These are phyloP conservation scores for Trichoderma virens DNA, from an alignment of 495 filamentous ascomycete genomes.

Conservation along the genomic window DNA sequence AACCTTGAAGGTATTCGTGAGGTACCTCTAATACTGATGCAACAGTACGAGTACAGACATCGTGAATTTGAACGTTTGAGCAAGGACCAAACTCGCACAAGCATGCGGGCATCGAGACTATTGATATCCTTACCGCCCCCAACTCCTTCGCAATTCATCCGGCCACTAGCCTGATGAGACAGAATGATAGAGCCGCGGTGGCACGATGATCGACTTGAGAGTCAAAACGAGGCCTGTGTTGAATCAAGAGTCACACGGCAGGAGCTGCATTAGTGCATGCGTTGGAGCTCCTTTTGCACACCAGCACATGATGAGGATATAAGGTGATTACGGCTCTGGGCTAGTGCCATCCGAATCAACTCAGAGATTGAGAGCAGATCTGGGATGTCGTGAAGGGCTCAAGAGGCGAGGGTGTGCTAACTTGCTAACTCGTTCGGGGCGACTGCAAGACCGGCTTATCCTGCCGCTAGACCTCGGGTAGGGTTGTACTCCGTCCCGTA, in stretches of 20 bases:
- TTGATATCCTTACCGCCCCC: no score
- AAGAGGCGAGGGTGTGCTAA: background rate
- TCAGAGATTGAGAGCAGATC: background rate
- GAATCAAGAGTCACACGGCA: slow-evolving; percentile 2
- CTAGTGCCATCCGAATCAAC: background rate
- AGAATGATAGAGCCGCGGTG: no score
- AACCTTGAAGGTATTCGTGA: no score
- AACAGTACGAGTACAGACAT: no score
- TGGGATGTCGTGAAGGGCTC: background rate
- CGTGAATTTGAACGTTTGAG: no score
- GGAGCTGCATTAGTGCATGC: slow-evolving; percentile 2
- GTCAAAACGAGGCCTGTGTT: no score
- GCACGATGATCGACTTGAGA: no score
- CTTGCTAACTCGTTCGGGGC: background rate
- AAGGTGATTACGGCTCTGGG: background rate
- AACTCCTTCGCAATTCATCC: no score
- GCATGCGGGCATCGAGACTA: no score
- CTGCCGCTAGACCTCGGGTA: background rate
- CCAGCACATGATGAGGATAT: background rate
- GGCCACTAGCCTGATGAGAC: no score
- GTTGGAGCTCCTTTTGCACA: background rate
- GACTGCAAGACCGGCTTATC: background rate
- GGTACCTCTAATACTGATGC: no score
- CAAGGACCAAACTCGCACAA: no score
- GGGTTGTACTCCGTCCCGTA: background rate